Evolutionary conservation across 441 rosid species (phyloP).

Genomic region (Populus trichocarpa): DNA sequence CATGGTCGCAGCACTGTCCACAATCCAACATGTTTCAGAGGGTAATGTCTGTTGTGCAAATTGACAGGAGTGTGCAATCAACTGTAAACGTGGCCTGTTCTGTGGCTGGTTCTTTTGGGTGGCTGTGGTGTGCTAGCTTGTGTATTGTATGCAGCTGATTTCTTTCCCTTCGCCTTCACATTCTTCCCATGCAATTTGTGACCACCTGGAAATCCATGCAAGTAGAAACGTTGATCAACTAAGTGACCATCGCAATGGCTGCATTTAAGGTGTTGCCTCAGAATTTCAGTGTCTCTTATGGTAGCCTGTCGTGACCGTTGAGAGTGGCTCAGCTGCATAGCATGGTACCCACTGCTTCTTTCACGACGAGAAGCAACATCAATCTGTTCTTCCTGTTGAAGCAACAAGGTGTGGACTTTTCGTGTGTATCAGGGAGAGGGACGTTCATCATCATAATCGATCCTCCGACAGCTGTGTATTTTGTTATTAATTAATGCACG

Average conservation of each 20-base stretch:
- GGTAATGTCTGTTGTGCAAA: too few relatives aligned
- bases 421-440: background rate
- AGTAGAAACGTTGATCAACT: background rate
- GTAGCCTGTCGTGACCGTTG: background rate
- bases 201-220: background rate
- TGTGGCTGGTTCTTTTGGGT: background rate
- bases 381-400: background rate
- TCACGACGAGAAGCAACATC: background rate
- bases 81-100: background rate
- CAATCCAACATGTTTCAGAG: too few relatives aligned
- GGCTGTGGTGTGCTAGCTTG: background rate
- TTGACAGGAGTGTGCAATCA: too few relatives aligned
- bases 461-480: too few relatives aligned
- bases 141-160: background rate
- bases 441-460: too few relatives aligned
- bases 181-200: background rate
- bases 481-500: too few relatives aligned
- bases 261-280: background rate
- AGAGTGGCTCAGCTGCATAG: background rate
- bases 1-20: too few relatives aligned
- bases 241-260: background rate
- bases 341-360: background rate
- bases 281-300: background rate
- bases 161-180: background rate
- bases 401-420: background rate